Conservation (phyloP, 1,284 basidiomycete genomes). For the Sporisorium graminicola region DNA sequence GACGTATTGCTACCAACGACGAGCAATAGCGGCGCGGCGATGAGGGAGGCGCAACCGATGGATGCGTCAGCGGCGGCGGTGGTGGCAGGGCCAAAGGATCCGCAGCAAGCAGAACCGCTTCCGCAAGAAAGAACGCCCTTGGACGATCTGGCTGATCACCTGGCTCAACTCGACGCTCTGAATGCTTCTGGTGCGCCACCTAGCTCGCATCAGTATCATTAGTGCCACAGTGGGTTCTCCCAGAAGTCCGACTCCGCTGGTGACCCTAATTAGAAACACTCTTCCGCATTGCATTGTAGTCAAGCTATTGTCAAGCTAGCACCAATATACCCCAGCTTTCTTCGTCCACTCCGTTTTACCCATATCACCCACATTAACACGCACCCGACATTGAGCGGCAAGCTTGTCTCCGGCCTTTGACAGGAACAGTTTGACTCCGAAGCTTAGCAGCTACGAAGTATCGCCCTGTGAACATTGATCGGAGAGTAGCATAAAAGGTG, state of each 20-base stretch:
- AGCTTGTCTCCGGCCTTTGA: too few relatives aligned
- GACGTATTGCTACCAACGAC: conserved; percentile 30
- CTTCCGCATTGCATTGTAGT: too few relatives aligned
- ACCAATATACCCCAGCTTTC: not conserved
- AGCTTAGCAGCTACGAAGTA: too few relatives aligned
- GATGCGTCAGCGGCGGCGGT: not conserved
- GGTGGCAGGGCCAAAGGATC: not conserved
- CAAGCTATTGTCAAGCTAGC: not conserved
- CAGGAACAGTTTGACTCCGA: too few relatives aligned
- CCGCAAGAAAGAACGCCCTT: conserved; percentile 38
- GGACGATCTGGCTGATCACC: conserved; percentile 47
- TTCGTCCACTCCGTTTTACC: not conserved
- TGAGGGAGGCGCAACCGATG: not conserved
- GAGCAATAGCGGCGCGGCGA: not conserved
- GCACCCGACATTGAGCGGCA: not conserved
- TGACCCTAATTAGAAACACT: too few relatives aligned
- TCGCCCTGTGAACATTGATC: too few relatives aligned
- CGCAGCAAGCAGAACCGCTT: not conserved
- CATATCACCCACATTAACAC: too few relatives aligned
- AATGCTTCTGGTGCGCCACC: not conserved
- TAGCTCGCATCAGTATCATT: not conserved
- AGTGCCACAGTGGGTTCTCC: too few relatives aligned
- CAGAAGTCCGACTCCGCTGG: too few relatives aligned
- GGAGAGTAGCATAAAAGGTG: not conserved
- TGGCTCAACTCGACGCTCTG: conserved; percentile 45